A percentile compares a stretch with the other conserved stretches of the same genome.
Evolutionary conservation across 2,329 filamentous ascomycete genomes (phyloP).

Genomic region (Drechslerella dactyloides): DNA sequence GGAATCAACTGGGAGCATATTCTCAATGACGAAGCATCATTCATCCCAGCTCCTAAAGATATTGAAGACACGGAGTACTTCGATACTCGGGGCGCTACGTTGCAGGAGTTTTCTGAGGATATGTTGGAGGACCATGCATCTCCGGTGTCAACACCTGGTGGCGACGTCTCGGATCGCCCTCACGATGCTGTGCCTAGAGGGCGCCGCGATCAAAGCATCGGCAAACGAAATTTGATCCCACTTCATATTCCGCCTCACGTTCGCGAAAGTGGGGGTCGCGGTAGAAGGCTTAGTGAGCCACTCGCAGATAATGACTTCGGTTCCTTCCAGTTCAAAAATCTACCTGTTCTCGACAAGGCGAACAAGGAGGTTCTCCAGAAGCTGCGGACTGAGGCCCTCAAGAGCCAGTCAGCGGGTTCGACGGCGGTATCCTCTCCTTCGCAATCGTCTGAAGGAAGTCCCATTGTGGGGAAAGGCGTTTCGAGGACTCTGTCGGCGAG

Average conservation of each 20-base stretch:
- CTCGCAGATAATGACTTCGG: slow-evolving; percentile 91
- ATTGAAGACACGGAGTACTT: slow-evolving; percentile 99
- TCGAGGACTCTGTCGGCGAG: slow-evolving; percentile 75
- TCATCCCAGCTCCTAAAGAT: slow-evolving; percentile 89
- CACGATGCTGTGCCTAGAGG: slow-evolving; percentile 93
- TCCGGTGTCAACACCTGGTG: slow-evolving; percentile 70
- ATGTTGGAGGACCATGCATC: slow-evolving; percentile 80
- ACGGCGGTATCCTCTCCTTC: slow-evolving; percentile 57
- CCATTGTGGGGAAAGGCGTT: slow-evolving; percentile 69
- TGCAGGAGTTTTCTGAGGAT: slow-evolving; percentile 91
- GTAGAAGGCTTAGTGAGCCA: slow-evolving; percentile 86
- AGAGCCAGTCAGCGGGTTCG: slow-evolving; percentile 66
- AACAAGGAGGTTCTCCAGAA: slow-evolving; percentile 99
- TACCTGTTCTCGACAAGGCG: slow-evolving; percentile 93
- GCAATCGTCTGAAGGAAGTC: slow-evolving; percentile 72
- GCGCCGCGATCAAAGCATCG: slow-evolving; percentile 81
- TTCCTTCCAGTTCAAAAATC: slow-evolving; percentile 94
- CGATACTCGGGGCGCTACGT: slow-evolving; percentile 84
- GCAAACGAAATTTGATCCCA: slow-evolving; percentile 91
- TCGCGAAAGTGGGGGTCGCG: slow-evolving; percentile 75
- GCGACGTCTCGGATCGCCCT: slow-evolving; percentile 84
- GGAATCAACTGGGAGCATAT: slow-evolving; percentile 88
- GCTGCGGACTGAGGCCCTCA: slow-evolving; percentile 86
- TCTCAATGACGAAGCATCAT: slow-evolving; percentile 93
- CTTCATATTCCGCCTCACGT: slow-evolving; percentile 96